Conservation (phyloP, 768 basidiomycete species). For the Trichaptum fuscoviolaceum region DNA sequence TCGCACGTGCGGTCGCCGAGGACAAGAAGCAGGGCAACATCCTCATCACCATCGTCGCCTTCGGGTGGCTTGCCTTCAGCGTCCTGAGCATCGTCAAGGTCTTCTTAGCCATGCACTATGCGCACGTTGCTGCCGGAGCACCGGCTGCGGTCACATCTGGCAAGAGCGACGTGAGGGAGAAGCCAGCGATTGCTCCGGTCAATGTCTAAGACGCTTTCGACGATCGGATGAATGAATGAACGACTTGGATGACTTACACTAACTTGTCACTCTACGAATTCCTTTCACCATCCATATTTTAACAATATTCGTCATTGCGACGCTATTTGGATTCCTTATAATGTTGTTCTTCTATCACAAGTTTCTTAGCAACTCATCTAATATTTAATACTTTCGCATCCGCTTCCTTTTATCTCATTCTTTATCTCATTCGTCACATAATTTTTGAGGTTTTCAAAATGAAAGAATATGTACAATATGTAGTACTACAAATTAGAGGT, state of each 20-base stretch:
- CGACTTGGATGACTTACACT: neutral
- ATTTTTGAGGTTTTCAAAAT: too few relatives aligned
- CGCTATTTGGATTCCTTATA: too few relatives aligned
- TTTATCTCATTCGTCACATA: too few relatives aligned
- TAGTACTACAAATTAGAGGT: too few relatives aligned
- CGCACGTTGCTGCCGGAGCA: neutral
- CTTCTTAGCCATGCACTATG: neutral
- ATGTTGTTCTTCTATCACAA: too few relatives aligned
- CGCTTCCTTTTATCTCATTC: too few relatives aligned
- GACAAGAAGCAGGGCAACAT: conserved; percentile 3
- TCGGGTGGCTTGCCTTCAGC: conserved; percentile 4
- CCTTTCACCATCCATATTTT: too few relatives aligned
- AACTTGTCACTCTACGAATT: neutral
- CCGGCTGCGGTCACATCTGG: neutral
- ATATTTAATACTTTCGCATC: too few relatives aligned
- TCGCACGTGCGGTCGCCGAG: neutral
- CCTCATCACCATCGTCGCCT: conserved; percentile 5
- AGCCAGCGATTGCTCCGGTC: neutral
- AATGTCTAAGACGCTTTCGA: neutral
- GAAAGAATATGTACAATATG: too few relatives aligned
- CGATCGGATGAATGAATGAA: neutral
- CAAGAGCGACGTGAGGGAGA: neutral
- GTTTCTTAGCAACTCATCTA: too few relatives aligned
- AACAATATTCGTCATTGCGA: too few relatives aligned
- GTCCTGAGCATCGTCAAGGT: neutral